phyloP scores from a whole-genome alignment of 805 yeast genomes.

The Tetrapisispora pingtungensis region DNA sequence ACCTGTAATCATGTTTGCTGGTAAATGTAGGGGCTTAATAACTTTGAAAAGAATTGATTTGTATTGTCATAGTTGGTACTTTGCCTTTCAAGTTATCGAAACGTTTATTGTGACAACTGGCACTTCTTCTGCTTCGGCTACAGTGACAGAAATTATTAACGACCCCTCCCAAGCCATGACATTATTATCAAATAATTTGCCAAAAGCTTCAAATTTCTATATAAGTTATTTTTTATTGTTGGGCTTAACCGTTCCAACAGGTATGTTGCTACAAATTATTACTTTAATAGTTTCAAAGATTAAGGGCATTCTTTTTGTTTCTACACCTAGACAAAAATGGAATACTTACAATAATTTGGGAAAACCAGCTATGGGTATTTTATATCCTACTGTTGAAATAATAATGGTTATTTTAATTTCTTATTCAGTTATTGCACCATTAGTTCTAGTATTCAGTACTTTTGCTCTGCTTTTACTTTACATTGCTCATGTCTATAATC shows the following conservation, averaged over 20 bases:
- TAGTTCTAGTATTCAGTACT: constrained; percentile 56
- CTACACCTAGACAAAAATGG: constrained; percentile 92
- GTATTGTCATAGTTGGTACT: constrained; percentile 82
- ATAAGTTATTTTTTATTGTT: constrained; percentile 71
- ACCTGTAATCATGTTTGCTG: constrained; percentile 67
- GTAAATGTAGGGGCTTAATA: constrained; percentile 60
- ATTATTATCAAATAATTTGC: constrained; percentile 65
- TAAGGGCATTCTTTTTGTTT: constrained; percentile 62
- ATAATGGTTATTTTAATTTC: constrained; percentile 62
- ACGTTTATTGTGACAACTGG: constrained; percentile 77
- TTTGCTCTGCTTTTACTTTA: constrained; percentile 48
- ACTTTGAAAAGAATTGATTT: constrained; percentile 64
- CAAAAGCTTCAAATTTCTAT: constrained; percentile 86
- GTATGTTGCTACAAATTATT: constrained; percentile 64
- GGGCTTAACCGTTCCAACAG: constrained; percentile 74
- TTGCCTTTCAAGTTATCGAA: constrained; percentile 83
- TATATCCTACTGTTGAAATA: constrained; percentile 69
- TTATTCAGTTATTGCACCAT: constrained; percentile 73
- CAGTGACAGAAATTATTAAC: constrained; percentile 56
- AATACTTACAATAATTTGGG: constrained; percentile 54
- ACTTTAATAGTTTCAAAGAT: constrained; percentile 61
- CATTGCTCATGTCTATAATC: constrained; percentile 51
- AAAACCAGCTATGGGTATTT: constrained; percentile 69
- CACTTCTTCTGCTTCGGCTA: constrained; percentile 71
- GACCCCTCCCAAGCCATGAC: constrained; percentile 66